Percentiles rank a stretch among this genome's conserved stretches.
Evolutionary conservation across 2,329 filamentous ascomycete species (phyloP).

Genomic region (Colletotrichum gigasporum): DNA sequence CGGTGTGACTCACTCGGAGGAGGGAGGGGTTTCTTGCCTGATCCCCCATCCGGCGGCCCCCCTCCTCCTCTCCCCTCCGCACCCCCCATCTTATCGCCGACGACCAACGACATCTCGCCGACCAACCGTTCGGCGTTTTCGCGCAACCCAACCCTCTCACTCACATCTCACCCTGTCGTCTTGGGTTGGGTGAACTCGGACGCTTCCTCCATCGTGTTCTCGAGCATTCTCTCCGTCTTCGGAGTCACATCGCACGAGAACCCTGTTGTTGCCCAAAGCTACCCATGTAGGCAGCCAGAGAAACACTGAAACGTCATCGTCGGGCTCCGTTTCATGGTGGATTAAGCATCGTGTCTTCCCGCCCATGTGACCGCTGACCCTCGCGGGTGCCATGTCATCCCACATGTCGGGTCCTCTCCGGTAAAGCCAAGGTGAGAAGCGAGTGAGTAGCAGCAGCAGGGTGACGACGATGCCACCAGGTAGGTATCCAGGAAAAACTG

Average conservation of each 20-base stretch:
- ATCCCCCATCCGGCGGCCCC: too few species aligned
- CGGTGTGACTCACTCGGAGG: conserved; percentile 25
- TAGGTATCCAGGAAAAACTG: too few species aligned
- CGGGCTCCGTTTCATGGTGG: not conserved
- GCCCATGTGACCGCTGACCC: not conserved
- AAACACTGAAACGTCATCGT: not conserved
- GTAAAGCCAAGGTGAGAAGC: not conserved
- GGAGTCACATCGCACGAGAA: too few species aligned
- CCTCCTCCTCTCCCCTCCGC: not conserved
- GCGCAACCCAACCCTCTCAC: not conserved
- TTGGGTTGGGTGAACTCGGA: not conserved
- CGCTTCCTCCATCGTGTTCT: too few species aligned
- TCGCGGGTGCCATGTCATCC: not conserved
- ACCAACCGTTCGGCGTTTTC: conserved; percentile 7
- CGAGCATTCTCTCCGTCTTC: not conserved
- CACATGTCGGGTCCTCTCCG: not conserved
- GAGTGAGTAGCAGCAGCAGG: too few species aligned
- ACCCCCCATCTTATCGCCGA: conserved; percentile 22
- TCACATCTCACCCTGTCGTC: not conserved
- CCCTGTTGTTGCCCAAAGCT: too few species aligned
- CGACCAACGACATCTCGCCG: conserved; percentile 2
- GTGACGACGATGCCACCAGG: too few species aligned
- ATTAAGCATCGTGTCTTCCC: not conserved
- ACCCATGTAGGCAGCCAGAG: too few species aligned
- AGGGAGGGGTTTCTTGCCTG: not conserved